phyloP scores from a whole-genome alignment of 2,329 filamentous ascomycete species.

The Onygenales sp. region DNA sequence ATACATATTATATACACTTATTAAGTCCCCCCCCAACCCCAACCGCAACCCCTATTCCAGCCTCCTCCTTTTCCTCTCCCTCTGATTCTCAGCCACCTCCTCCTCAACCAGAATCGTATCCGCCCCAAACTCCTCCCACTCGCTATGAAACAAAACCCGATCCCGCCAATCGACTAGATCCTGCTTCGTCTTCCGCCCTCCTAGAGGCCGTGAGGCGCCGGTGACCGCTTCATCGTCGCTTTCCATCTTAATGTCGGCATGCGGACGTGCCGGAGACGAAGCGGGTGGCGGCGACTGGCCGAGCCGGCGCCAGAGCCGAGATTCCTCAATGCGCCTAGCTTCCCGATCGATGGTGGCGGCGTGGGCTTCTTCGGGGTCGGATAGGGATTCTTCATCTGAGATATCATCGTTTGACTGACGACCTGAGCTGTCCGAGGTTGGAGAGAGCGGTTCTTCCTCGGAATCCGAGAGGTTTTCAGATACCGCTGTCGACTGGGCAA shows the following conservation, averaged over 20 bases:
- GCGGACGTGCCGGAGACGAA: constrained; percentile 11
- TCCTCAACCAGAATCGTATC: constrained; percentile 20
- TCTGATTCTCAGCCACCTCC: constrained; percentile 19
- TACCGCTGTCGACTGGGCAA: neutral
- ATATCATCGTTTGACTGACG: neutral
- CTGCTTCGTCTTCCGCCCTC: constrained; percentile 24
- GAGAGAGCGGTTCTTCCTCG: neutral
- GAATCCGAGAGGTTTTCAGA: neutral
- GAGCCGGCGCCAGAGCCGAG: constrained; percentile 35
- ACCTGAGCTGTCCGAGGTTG: neutral
- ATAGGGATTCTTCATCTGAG: constrained; percentile 9
- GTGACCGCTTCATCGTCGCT: constrained; percentile 14
- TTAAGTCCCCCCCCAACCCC: too few species aligned
- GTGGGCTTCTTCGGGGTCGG: constrained; percentile 32
- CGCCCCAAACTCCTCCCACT: constrained; percentile 41
- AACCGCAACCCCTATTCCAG: constrained; percentile 6
- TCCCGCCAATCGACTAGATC: constrained; percentile 41
- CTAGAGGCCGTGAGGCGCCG: constrained; percentile 14
- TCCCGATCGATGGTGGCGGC: constrained; percentile 40
- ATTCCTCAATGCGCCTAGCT: constrained; percentile 36
- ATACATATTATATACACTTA: neutral
- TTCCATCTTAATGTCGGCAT: constrained; percentile 11
- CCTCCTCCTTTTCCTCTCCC: constrained; percentile 21
- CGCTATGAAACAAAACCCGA: constrained; percentile 34
- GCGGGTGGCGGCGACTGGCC: constrained; percentile 13